Conservation (phyloP, 1,284 basidiomycete species). For the Bothia castanella region DNA sequence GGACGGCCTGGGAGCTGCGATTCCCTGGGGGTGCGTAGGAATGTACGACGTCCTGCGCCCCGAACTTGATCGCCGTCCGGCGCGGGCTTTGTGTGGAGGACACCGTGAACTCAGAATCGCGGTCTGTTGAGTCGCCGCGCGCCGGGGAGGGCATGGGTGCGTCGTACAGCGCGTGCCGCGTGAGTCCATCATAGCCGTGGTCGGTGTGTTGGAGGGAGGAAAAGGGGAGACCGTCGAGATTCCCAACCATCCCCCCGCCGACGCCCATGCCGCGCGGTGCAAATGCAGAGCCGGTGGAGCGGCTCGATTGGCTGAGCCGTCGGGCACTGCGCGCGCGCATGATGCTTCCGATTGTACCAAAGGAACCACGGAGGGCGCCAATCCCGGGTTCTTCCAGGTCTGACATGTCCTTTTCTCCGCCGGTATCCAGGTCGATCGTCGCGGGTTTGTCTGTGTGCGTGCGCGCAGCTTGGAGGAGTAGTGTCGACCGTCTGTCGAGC, state of each 20-base stretch:
- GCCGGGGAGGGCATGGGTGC: constrained; percentile 51
- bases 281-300: constrained; percentile 31
- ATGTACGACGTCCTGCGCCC: constrained; percentile 65
- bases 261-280: constrained; percentile 22
- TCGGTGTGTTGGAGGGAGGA: constrained; percentile 21
- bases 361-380: constrained; percentile 84
- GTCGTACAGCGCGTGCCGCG: constrained; percentile 79
- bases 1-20: constrained; percentile 45
- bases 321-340: constrained; percentile 75
- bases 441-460: constrained; percentile 51
- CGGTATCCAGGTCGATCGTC: constrained; percentile 25
- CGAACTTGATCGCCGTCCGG: constrained; percentile 72
- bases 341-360: constrained; percentile 85
- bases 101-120: constrained; percentile 22
- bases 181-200: constrained; percentile 43
- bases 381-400: constrained; percentile 78
- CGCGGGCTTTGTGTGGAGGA: constrained; percentile 39
- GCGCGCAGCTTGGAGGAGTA: constrained; percentile 76
- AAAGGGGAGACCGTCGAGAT: constrained; percentile 26
- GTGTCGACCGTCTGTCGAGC: constrained; percentile 81
- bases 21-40: constrained; percentile 54
- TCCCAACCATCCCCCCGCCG: constrained; percentile 31
- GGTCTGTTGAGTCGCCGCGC: constrained; percentile 31
- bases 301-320: constrained; percentile 58
- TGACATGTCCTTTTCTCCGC: constrained; percentile 50